Conservation (phyloP, 108 stramenopile species). For the Conticribra guillardii region DNA sequence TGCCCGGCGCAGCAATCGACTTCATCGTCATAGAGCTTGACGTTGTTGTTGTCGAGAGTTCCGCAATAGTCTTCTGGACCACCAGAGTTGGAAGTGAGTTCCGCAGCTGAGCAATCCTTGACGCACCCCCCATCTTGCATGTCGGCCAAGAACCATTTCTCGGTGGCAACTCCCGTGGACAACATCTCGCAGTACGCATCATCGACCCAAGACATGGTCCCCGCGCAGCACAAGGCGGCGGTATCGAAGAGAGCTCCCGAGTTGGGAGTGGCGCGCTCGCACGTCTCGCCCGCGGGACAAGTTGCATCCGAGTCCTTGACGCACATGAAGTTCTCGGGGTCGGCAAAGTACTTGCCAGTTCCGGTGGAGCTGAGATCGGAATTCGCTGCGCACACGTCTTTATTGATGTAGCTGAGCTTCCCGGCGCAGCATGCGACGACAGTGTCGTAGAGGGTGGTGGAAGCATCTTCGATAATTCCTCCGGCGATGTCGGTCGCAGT, state of each 20-base stretch:
- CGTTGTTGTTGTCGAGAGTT: neutral
- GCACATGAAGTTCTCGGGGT: neutral
- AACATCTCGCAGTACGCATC: neutral
- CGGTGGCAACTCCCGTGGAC: neutral
- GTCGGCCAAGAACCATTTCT: neutral
- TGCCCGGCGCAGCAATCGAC: neutral
- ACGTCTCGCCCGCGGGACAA: neutral
- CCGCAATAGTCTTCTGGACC: neutral
- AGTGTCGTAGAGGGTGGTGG: neutral
- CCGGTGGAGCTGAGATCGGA: neutral
- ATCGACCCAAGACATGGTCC: neutral
- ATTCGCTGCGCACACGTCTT: neutral
- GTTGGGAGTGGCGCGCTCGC: neutral
- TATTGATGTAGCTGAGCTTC: neutral
- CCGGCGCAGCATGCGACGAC: neutral
- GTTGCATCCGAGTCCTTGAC: neutral
- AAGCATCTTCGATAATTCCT: neutral
- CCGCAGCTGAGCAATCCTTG: neutral
- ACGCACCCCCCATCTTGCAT: neutral
- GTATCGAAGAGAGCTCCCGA: neutral
- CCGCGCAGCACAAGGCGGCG: neutral
- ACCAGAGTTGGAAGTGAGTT: too few relatives aligned
- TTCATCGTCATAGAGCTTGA: neutral
- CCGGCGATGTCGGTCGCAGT: neutral
- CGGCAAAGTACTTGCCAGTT: neutral